phyloP scores from a whole-genome alignment of 2,329 filamentous ascomycete genomes.

The Meredithiella fracta region DNA sequence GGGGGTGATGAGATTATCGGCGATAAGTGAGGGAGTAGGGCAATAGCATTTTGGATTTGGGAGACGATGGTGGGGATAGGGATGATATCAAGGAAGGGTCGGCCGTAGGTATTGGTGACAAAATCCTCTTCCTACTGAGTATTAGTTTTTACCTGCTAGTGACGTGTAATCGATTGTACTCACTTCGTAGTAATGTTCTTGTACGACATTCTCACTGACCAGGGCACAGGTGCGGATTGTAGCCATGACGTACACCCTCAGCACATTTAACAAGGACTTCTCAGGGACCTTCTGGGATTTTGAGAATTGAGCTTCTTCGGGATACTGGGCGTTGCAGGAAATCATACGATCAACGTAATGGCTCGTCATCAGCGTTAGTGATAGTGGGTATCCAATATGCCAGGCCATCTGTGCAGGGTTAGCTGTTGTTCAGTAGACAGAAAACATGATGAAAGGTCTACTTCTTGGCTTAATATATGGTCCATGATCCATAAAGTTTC shows the following conservation, averaged over 20 bases:
- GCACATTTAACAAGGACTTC: slow-evolving; percentile 39
- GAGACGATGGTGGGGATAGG: slow-evolving; percentile 37
- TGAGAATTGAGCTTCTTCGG: slow-evolving; percentile 49
- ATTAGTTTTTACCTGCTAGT: neutral
- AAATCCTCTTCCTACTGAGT: slow-evolving; percentile 74
- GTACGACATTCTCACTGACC: slow-evolving; percentile 59
- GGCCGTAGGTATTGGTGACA: slow-evolving; percentile 76
- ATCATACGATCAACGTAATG: slow-evolving; percentile 75
- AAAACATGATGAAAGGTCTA: slow-evolving; percentile 22
- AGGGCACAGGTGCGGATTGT: slow-evolving; percentile 68
- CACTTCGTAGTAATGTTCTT: slow-evolving; percentile 85
- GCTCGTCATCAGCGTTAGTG: slow-evolving; percentile 86
- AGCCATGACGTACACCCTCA: slow-evolving; percentile 74
- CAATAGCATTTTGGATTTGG: slow-evolving; percentile 37
- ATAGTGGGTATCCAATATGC: slow-evolving; percentile 90
- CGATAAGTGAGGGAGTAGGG: slow-evolving; percentile 26
- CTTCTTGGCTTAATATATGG: slow-evolving; percentile 77
- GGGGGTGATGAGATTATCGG: slow-evolving; percentile 24
- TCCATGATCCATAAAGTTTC: slow-evolving; percentile 90
- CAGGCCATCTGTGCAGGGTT: slow-evolving; percentile 73
- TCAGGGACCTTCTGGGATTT: slow-evolving; percentile 22
- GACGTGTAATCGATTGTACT: slow-evolving; percentile 16
- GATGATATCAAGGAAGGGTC: slow-evolving; percentile 54
- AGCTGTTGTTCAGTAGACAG: neutral
- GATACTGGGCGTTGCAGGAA: slow-evolving; percentile 45